phyloP scores from a whole-genome alignment of 208 protist species.

The Trypanosoma lewisi region DNA sequence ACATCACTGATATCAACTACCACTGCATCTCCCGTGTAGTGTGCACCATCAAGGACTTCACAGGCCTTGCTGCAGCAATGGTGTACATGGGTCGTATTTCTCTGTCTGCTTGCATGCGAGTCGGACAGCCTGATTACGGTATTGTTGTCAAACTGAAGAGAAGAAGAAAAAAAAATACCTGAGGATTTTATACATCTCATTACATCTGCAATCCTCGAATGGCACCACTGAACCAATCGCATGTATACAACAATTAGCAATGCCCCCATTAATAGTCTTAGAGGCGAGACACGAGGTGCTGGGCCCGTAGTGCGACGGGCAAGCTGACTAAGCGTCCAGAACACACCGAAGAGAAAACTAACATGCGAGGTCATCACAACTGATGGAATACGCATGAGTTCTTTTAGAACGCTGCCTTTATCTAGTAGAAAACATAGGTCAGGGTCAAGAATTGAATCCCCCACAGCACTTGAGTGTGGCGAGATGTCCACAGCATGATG shows the following conservation, averaged over 20 bases:
- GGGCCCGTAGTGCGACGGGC: neutral
- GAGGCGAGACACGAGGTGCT: neutral
- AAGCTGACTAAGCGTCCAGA: constrained; percentile 24
- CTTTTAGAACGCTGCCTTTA: constrained; percentile 28
- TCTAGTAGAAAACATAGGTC: constrained; percentile 36
- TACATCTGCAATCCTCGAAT: constrained; percentile 25
- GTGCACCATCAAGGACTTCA: constrained; percentile 39
- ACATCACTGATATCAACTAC: constrained; percentile 47
- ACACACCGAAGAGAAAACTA: constrained; percentile 37
- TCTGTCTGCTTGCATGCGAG: constrained; percentile 76
- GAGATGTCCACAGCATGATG: constrained; percentile 37
- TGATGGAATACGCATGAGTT: constrained; percentile 40
- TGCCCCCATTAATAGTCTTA: neutral
- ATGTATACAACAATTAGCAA: constrained; percentile 17
- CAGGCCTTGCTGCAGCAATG: constrained; percentile 25
- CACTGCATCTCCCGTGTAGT: constrained; percentile 61
- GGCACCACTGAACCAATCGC: constrained; percentile 33
- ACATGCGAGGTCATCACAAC: constrained; percentile 30
- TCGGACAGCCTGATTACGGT: constrained; percentile 61
- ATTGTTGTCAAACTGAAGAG: constrained; percentile 43
- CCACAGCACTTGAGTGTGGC: constrained; percentile 27
- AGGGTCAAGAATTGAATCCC: constrained; percentile 31
- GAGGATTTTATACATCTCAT: constrained; percentile 51
- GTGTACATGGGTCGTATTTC: constrained; percentile 68
- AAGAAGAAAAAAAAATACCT: neutral